Evolutionary conservation across 768 basidiomycete genomes (phyloP), one percentile per base, ranked within the genome.

Genomic region (Amanita thiersii): DNA sequence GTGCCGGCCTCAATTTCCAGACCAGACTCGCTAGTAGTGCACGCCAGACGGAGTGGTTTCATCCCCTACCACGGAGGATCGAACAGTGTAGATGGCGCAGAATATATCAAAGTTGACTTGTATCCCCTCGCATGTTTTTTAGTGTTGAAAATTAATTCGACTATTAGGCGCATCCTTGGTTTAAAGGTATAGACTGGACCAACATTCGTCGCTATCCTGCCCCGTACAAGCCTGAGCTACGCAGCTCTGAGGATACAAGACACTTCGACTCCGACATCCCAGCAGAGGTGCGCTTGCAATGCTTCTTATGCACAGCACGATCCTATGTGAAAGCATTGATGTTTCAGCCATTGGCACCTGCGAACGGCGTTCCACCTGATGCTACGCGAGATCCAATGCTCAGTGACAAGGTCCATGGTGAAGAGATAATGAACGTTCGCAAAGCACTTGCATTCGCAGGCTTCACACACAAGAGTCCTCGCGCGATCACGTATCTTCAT

Each of bases 221-320:
- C 8, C 93, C 93, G 11, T 98, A 93, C 69, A 79, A 76, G 46
- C 96, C 94, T 21, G 81, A 91, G 48, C 74, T 99, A 45, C 66
- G 57, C 21, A 68, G 77, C 49, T 83, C 86, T 19, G 87, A 84
- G 53, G 92, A 98, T 59, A 97, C 94, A 11, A 73, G 79, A 47
- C 93, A 99, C 61, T 97, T 99, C 50, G 93, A 98, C 60, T 79
- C 84, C 40, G 90, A 94, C 60, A 97, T 96, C 53, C 88, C 88
- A 15, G 67, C 85, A 26, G 88, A 93, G 79, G 91, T 90, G 63
- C 56, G 59, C 62, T 53, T 59, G 56, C 56, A 47, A 48, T 44
- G 44, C 38, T 47, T 48, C 37, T n/a, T 48, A 41, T 49, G 48
- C 45, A 43, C 44, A 45, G 44, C 29, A 30, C 28, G 36, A 38